Evolutionary conservation across 2,329 filamentous ascomycete species (phyloP).

Genomic region (Fusarium abutilonis): DNA sequence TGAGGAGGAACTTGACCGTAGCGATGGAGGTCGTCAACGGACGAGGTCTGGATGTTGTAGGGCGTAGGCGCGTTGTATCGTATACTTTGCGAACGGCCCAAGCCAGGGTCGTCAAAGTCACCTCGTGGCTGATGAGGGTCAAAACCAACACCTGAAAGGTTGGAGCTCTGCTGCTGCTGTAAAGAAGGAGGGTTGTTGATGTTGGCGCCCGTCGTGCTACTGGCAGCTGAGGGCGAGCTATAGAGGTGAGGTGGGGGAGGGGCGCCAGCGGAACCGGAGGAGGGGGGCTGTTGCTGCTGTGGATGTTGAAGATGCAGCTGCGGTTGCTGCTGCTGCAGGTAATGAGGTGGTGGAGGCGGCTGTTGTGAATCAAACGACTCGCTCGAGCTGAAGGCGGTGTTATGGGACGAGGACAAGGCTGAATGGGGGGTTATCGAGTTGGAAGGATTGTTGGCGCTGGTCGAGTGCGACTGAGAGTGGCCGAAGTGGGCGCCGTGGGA

Average conservation of each 20-base stretch:
- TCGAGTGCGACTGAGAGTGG: slow-evolving; percentile 20
- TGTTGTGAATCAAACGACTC: slow-evolving; percentile 56
- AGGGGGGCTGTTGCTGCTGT: slow-evolving; percentile 32
- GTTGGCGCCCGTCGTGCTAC: slow-evolving; percentile 39
- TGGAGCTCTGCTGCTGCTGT: slow-evolving; percentile 45
- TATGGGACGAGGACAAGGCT: slow-evolving; percentile 55
- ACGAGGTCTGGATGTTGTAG: slow-evolving; percentile 52
- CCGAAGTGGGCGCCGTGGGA: slow-evolving; percentile 42
- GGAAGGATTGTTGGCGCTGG: slow-evolving; percentile 38
- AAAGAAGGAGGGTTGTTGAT: slow-evolving; percentile 45
- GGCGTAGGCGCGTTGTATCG: slow-evolving; percentile 53
- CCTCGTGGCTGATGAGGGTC: slow-evolving; percentile 51
- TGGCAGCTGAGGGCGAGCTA: slow-evolving; percentile 44
- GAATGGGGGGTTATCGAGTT: slow-evolving; percentile 52
- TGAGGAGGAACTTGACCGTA: slow-evolving; percentile 41
- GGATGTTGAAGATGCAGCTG: slow-evolving; percentile 44
- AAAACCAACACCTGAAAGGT: slow-evolving; percentile 43
- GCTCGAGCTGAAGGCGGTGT: slow-evolving; percentile 57
- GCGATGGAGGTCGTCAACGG: slow-evolving; percentile 54
- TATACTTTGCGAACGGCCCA: slow-evolving; percentile 63
- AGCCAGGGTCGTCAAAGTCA: slow-evolving; percentile 57
- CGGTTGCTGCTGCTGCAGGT: slow-evolving; percentile 44
- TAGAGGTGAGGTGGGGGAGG: slow-evolving; percentile 48
- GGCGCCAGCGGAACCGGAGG: slow-evolving; percentile 28
- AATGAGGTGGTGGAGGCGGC: slow-evolving; percentile 38